Conservation (phyloP, 306 rosid genomes). For the Begonia fuchsioides region DNA sequence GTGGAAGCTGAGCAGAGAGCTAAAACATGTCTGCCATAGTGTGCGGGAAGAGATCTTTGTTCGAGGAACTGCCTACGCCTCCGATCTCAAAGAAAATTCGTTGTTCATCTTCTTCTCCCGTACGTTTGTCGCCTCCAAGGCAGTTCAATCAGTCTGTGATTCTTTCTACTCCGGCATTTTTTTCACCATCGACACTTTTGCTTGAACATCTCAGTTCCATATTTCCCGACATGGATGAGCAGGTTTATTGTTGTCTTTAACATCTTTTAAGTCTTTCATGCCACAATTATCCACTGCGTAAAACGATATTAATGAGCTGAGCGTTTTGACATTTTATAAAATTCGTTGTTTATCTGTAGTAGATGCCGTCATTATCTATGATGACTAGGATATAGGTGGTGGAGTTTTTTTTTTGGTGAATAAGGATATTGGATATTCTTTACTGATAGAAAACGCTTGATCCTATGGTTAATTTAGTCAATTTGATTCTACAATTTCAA, state of each 20-base stretch:
- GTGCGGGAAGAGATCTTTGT: slow-evolving; percentile 95
- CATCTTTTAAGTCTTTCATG: not conserved
- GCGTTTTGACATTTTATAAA: not conserved
- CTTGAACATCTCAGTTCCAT: slow-evolving; percentile 37
- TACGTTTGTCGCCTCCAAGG: slow-evolving; percentile 29
- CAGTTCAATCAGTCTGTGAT: slow-evolving; percentile 14
- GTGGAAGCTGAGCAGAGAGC: slow-evolving; percentile 35
- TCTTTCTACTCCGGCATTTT: slow-evolving; percentile 12
- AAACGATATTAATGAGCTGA: not conserved
- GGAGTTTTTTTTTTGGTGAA: too few species aligned
- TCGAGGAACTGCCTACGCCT: slow-evolving; percentile 46
- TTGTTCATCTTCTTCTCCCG: slow-evolving; percentile 51
- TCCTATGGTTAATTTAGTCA: too few species aligned
- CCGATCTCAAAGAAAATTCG: slow-evolving; percentile 58
- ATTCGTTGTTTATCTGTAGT: not conserved
- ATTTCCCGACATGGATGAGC: slow-evolving; percentile 70
- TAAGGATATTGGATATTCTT: too few species aligned
- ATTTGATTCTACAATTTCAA: too few species aligned
- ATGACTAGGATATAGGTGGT: too few species aligned
- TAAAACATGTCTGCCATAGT: slow-evolving; percentile 92
- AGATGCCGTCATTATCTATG: not conserved
- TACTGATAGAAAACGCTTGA: too few species aligned
- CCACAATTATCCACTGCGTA: not conserved
- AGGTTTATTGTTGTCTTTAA: slow-evolving; percentile 22
- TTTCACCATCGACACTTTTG: slow-evolving; percentile 17